Base-by-base conservation (phyloP, 768 basidiomycete species). In the Macrocybe gigantea region DNA sequence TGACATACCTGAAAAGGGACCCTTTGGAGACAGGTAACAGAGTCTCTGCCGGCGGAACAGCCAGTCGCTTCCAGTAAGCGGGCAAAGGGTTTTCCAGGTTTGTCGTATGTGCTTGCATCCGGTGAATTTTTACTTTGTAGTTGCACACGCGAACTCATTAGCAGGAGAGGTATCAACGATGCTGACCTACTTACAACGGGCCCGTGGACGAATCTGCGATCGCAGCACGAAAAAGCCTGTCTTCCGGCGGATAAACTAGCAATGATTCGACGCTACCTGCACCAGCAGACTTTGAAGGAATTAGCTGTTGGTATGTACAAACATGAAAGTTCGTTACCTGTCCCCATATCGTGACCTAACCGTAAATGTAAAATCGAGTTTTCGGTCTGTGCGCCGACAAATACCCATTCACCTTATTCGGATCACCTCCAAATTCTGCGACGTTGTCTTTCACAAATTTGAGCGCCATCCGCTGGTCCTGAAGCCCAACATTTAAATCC, bases 401-500 rank as follows among this genome's bases (percentile, higher is more conserved):
- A 22, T 22, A 22, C 22, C 22, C 22, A 22, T 22, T 22, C 56
- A 71, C 80, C 64, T 81, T 83, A 9, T 62, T 52, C 10, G 77
- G 75, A 60, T 84, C 77, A 1, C 84, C 84, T 9, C 83, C 83
- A 55, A 87, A 87, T 2, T 72, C 71, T 3, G 66, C 73, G 12
- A 86, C 79, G 54, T 88, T 83, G n/a, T 80, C 66, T 51, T 83
- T 75, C 0, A 87, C 64, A 60, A 84, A 88, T 11, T 65, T 53
- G 0, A 89, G 61, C 0, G 82, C 82, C 32, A 70, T 65, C 1
- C 71, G 65, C 60, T 86, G 82, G 58, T 88, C 85, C 33, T 65
- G 66, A 11, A 85, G 62, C 10, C 83, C 83, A 2, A 72, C 71
- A 51, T 85, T 84, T 29, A 82, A 63, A 51, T 81, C 76, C 51